Base-by-base conservation (phyloP, 139 green algal genomes). In the Axilococcus clingmanii region DNA sequence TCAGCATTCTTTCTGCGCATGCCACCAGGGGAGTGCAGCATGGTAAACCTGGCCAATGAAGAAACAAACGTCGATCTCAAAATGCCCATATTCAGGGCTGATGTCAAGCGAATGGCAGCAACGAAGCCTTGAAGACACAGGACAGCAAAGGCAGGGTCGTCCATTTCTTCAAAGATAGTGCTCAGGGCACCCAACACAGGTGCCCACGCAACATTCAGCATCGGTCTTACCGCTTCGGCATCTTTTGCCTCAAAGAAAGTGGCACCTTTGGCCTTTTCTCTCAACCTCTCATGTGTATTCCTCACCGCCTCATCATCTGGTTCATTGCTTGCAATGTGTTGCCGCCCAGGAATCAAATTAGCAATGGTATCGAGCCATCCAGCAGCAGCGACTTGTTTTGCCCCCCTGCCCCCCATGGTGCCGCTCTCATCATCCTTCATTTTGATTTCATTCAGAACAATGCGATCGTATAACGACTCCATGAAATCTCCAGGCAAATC, bases 381-480 rank as follows among this genome's bases (percentile, higher is more conserved):
- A 1, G 33, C 33, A 3, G 40, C 14, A 35, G 43, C 44, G 8
- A 44, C 5, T 19, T 40, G 42, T 12, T 29, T 43, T 8, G 22
- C 46, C 7, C 11, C 31, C 2, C 9, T 30, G 16, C 12, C 14
- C 0, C 40, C 61, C 11, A 36, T 24, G 16, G 9, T 19, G 16
- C 28, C 44, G 12, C 33, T 12, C 19, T 51, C 27, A 34, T 52
- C 34, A 32, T 68, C 57, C 72, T 91, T 91, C 79, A 98, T 94
- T 73, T 94, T 93, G 72, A 99, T 98, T 68, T 98, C 92, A 62
- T 97, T 88, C 55, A 25, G 80, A 4, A 83, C 60, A 53, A 99
- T 98, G 58, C 89, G 77, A 48, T 97, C 86, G 63, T 97, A 99
- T 35, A 98, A 75, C 6, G 63, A 69, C 8, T 45, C 54, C 77